Base-by-base conservation (phyloP, 179 eudicot species). In the Beta macrorhiza region DNA sequence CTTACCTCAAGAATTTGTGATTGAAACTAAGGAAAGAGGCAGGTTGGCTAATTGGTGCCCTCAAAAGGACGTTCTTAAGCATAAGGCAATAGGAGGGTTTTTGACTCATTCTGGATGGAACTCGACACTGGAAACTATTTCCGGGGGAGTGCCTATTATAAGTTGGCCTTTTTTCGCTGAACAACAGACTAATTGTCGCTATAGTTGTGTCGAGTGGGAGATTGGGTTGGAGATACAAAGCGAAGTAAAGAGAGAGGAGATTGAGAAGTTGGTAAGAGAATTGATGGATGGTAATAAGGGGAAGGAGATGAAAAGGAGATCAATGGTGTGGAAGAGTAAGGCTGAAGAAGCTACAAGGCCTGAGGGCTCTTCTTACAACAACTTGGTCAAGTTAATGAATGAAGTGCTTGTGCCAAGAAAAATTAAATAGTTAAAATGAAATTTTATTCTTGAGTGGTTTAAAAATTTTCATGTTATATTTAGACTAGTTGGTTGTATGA, bases 101-200 rank as follows among this genome's bases (percentile, higher is more conserved):
- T 47, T 89, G 69, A 87, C 87, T 1, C 91, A 89, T n/a, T 20
- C 84, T 73, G 91, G 89, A 4, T 89, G 90, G 91, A 89, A 89
- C 63, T 89, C 91, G 72, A 89, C 86, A 12, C 42, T 89, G 1
- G 90, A 89, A 61, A 76, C 84, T 37, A 73, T 89, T 0, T 45
- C 58, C 0, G 79, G 67, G 3, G 90, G 89, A 3, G 86, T 86
- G 59, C 88, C 90, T 0, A 15, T 89, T 80, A 72, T 89, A 7
- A 81, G 87, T 78, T 87, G 89, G 90, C 92, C 90, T 1, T 87
- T 87, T 45, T 86, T 86, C 17, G 86, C 88, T 0, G 90, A 87
- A 29, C 92, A 89, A 64, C 90, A 79, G 17, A 86, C 82, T 2
- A 89, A 89, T 58, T 84, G 89, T 61, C 69, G 83, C 3, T 89